Base-by-base conservation (phyloP, 345 rosid genomes). In the Heritiera littoralis region DNA sequence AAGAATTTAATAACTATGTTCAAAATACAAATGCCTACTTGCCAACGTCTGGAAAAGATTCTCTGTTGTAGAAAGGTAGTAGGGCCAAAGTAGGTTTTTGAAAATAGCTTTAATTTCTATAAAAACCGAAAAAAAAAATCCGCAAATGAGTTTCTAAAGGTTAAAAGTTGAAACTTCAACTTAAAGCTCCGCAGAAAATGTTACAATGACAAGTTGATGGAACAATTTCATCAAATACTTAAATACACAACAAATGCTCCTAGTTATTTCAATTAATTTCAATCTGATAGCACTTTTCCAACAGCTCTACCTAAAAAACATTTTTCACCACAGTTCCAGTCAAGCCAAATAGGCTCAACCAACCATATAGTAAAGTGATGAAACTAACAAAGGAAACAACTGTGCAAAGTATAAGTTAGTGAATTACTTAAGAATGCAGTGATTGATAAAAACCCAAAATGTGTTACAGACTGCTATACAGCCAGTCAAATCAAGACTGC, bases 261-360 rank as follows among this genome's bases (percentile, higher is more conserved):
- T 70, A 49, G 20, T 7, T 49, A 30, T 48, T 46, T 69, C 54
- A 70, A 9, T 28, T 48, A 70, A 23, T 49, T 49, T 28, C 74
- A 70, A 70, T 48, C 43, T 28, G 38, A 51, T 43, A 51, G 14
- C 43, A 49, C 43, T 71, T 69, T 70, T 51, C 75, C 75, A 71
- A 49, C 20, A 49, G 75, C 75, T 71, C 43, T 71, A 71, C 59
- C 59, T 71, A 43, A 43, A 71, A 2, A 49, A 17, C 6, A 67
- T 9, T 13, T 49, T 1, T 49, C 30, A 30, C 23, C 18, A 30
- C 13, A 49, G 43, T 30, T 30, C 74, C 35, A 51, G 59, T 23
- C 5, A 40, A 15, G 75, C 55, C 58, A 71, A 70, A 72, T 28
- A 1, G 45, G 45, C 75, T 32, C 45, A 51, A 72, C 5, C 13